A percentile compares a stretch with the other conserved stretches of the same genome.
Evolutionary conservation across 805 yeast species (phyloP).

Genomic region (Diddensiella santjacobensis): DNA sequence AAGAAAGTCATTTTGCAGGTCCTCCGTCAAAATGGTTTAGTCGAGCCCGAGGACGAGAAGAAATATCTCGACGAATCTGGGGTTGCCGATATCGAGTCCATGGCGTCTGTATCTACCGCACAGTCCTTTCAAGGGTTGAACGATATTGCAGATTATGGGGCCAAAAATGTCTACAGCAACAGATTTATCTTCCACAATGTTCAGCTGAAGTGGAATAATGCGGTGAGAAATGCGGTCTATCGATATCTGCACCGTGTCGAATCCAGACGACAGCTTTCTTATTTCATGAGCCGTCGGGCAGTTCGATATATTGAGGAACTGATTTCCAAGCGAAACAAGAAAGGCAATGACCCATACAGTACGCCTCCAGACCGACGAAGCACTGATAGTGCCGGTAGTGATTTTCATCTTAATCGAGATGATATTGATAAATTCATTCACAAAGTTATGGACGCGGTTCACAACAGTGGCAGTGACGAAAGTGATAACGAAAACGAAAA

Average conservation of each 20-base stretch:
- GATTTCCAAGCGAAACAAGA: conserved; percentile 31
- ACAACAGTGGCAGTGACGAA: conserved; percentile 3
- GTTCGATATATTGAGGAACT: conserved; percentile 50
- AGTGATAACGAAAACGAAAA: background rate
- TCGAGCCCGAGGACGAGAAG: conserved; percentile 6
- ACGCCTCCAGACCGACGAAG: conserved; percentile 1
- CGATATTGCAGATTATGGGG: conserved; percentile 19
- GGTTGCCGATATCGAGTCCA: conserved; percentile 9
- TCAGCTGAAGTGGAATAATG: conserved; percentile 74
- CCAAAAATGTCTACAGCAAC: conserved; percentile 47
- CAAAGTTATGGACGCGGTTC: background rate
- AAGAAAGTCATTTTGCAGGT: conserved; percentile 12
- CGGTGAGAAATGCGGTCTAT: conserved; percentile 58
- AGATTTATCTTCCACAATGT: conserved; percentile 69
- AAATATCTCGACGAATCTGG: conserved; percentile 1
- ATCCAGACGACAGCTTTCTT: conserved; percentile 41
- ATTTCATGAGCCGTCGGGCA: conserved; percentile 47
- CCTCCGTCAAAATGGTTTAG: conserved; percentile 8
- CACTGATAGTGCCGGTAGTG: conserved; percentile 11
- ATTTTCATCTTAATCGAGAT: conserved; percentile 7
- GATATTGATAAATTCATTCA: conserved; percentile 13
- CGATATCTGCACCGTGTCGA: conserved; percentile 53
- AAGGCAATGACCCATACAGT: background rate
- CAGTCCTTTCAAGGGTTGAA: conserved; percentile 15
- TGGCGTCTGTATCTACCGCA: conserved; percentile 6